Base-by-base conservation (phyloP, 1,139 yeast genomes). In the Protomyces inouyei region DNA sequence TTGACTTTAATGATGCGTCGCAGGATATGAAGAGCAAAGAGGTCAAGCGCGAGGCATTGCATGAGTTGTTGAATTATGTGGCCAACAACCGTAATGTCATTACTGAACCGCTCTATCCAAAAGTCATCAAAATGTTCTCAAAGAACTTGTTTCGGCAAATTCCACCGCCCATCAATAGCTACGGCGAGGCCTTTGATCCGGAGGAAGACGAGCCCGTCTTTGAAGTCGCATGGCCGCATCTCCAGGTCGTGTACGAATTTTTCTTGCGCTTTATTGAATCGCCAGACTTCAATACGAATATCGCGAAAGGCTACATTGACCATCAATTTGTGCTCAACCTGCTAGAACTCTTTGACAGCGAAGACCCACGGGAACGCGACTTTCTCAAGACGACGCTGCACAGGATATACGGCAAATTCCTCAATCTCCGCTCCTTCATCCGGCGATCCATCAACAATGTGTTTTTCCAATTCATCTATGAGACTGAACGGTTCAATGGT, bases 161-260 rank as follows among this genome's bases (percentile, higher is more conserved):
- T 55, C 98, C 98, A 2, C 98, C 99, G 0, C 98, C 98, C 0
- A 96, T 92, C 53, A 93, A 95, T 74, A 98, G 98, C 3, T 83
- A 92, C 52, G 98, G 98, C 46, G 98, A 95, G 68, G 82, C 93
- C 36, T 95, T 83, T 75, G 98, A 95, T 72, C 98, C 99, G 0
- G 98, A 93, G 77, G 99, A 93, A 77, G 98, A 93, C 77, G 99
- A 93, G 76, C 98, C 98, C 1, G 96, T 93, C 52, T 85, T 85
- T 72, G 98, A 95, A 74, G 84, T 93, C 68, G 93, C 98, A 4
- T 93, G 99, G 99, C 97, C 98, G 3, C 99, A 93, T 75, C 93
- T 95, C 97, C 96, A 90, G 76, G 84, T 92, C 53, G 96, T 92
- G 53, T 93, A 95, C 77, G 98, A 93, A 75, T 90, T 93, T 73